These are phyloP conservation scores for Ciborinia camelliae DNA, from an alignment of 2,329 filamentous ascomycete species.

Conservation along the genomic window DNA sequence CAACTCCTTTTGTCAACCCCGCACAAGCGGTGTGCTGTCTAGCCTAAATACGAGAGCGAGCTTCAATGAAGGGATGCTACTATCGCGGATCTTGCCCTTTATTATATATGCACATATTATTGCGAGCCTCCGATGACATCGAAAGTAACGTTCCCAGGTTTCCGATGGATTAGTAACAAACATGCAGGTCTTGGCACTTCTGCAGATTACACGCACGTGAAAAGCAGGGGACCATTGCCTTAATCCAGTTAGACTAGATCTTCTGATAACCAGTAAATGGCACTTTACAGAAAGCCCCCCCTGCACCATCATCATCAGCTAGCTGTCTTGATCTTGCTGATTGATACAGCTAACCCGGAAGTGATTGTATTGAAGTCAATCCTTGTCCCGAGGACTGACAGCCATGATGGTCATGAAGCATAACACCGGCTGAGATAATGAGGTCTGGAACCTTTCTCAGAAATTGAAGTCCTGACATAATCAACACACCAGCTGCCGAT, in stretches of 20 bases:
- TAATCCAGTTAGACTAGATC: background rate
- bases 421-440: too few relatives aligned
- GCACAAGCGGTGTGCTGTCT: background rate
- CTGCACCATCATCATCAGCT: background rate
- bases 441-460: too few relatives aligned
- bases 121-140: background rate
- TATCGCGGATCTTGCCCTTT: background rate
- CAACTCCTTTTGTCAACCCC: background rate
- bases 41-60: background rate
- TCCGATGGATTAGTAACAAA: background rate
- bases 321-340: too few relatives aligned
- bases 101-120: background rate
- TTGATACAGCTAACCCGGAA: too few relatives aligned
- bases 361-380: too few relatives aligned
- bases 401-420: too few relatives aligned
- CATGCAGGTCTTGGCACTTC: background rate
- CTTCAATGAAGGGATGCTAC: background rate
- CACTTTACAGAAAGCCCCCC: background rate
- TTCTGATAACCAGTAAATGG: too few relatives aligned
- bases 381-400: too few relatives aligned
- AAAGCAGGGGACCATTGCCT: conserved; percentile 9
- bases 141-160: background rate
- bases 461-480: background rate
- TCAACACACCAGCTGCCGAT: background rate
- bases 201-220: background rate